These are phyloP conservation scores for Suillus plorans DNA, from an alignment of 768 basidiomycete genomes.

Conservation along the genomic window DNA sequence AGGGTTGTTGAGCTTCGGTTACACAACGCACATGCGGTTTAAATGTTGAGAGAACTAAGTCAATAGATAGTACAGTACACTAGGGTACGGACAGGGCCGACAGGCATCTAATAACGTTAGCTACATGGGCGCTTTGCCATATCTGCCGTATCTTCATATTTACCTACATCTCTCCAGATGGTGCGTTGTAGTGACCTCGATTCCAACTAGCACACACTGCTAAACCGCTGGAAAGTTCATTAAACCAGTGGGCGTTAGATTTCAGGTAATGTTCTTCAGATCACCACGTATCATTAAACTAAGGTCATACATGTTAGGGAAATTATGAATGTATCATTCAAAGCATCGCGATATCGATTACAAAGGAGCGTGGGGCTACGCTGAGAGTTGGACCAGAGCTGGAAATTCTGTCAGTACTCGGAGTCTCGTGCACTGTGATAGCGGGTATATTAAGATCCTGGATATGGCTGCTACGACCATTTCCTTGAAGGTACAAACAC, in stretches of 20 bases:
- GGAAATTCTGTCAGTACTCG: slow-evolving; percentile 78
- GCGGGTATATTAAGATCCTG: slow-evolving; percentile 28
- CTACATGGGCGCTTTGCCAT: slow-evolving; percentile 58
- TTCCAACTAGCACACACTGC: not conserved
- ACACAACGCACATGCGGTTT: too few species aligned
- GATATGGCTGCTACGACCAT: slow-evolving; percentile 97
- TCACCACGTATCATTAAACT: not conserved
- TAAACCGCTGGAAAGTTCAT: slow-evolving; percentile 53
- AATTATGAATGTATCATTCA: slow-evolving; percentile 89
- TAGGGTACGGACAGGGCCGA: slow-evolving; percentile 20
- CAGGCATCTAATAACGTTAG: slow-evolving; percentile 80
- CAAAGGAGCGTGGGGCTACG: slow-evolving; percentile 85
- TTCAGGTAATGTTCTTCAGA: slow-evolving; percentile 55
- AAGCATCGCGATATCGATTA: slow-evolving; percentile 69
- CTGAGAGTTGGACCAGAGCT: slow-evolving; percentile 95
- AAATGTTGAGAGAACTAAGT: too few species aligned
- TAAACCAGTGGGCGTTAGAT: slow-evolving; percentile 97
- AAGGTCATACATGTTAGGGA: slow-evolving; percentile 51
- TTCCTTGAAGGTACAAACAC: slow-evolving; percentile 80
- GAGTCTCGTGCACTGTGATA: not conserved
- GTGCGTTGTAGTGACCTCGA: slow-evolving; percentile 14
- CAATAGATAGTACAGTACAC: too few species aligned
- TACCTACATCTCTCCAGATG: slow-evolving; percentile 19
- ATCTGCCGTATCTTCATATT: not conserved
- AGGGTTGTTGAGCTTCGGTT: too few species aligned